Evolutionary conservation across 495 filamentous ascomycete genomes (phyloP), one percentile per base, ranked within the genome.

Genomic region (Xylaria bambusicola): DNA sequence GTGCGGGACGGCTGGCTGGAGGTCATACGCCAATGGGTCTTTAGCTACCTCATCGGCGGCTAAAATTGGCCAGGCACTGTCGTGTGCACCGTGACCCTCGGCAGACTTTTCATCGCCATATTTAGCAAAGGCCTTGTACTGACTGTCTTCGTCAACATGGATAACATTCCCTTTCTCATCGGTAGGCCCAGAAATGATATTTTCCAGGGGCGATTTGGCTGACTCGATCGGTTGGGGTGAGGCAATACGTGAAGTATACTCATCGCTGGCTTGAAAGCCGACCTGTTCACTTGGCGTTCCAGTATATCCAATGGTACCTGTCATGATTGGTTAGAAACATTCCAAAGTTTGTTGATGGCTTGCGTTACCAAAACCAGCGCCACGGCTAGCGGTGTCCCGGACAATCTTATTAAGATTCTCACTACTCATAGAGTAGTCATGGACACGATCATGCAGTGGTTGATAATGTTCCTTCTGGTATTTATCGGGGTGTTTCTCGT

Each of bases 351-450:
- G 58, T 62, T 71, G 60, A 62, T 62, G 61, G 62, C 58, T 67
- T 70, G 64, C 71, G 70, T 74, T 78, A 90, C 86, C 87, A 70
- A 86, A 72, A 65, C 86, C 88, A 69, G 85, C 78, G 44, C 87
- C 87, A 62, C 77, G 80, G 62, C 77, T 83, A 36, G 82, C 83
- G 33, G 88, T 89, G 45, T 91, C 81, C 45, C 84, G 79, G 49
- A 98, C 93, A 62, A 96, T 86, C 76, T 91, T 92, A 73, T 96
- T 95, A 65, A 99, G 77, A 66, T 96, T 90, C 42, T 92, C 90
- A 60, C 89, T 92, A 72, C 90, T 96, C 84, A 96, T 79, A 59
- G 91, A 92, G 79, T 88, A 94, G 75, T 93, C 88, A 45, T 86
- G 84, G 56, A 87, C 80, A 23, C 84, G 84, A 23, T 88, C 87